Evolutionary conservation across 345 rosid genomes (phyloP).

Genomic region (Citrus unshiu): DNA sequence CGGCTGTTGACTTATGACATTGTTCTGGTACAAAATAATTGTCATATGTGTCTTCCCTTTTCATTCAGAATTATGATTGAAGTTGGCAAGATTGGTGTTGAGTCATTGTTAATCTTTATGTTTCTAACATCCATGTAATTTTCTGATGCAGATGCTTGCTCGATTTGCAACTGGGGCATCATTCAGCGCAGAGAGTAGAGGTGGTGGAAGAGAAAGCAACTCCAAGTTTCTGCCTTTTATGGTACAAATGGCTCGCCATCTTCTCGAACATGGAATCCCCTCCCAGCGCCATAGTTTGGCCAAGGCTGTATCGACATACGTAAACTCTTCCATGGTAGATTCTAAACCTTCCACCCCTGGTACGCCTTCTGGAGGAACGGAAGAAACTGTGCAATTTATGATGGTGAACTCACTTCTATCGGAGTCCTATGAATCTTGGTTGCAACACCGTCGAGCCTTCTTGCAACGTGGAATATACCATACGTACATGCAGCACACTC

Average conservation of each 20-base stretch:
- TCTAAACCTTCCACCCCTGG: conserved; percentile 52
- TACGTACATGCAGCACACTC: conserved; percentile 85
- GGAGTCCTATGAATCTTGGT: conserved; percentile 90
- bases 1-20: conserved; percentile 90
- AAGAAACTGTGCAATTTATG: conserved; percentile 93
- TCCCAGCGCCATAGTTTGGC: conserved; percentile 73
- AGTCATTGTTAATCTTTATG: neutral
- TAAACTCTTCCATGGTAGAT: conserved; percentile 51
- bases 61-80: neutral
- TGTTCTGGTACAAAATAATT: conserved; percentile 61
- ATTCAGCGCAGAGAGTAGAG: conserved; percentile 76
- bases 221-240: conserved; percentile 90
- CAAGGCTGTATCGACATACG: conserved; percentile 68
- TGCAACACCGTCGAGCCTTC: conserved; percentile 80
- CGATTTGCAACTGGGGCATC: conserved; percentile 99
- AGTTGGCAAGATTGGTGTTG: neutral
- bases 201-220: conserved; percentile 99
- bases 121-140: conserved; percentile 6
- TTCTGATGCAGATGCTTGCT: conserved; percentile 74
- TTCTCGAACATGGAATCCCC: conserved; percentile 88
- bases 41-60: neutral
- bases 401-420: conserved; percentile 95
- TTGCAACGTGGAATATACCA: conserved; percentile 89
- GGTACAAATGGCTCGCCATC: conserved; percentile 94
- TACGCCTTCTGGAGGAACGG: conserved; percentile 57